Percentiles rank a stretch among this genome's conserved stretches.
phyloP scores from a whole-genome alignment of 2,329 filamentous ascomycete species.

The Neocatenulostroma microsporum region DNA sequence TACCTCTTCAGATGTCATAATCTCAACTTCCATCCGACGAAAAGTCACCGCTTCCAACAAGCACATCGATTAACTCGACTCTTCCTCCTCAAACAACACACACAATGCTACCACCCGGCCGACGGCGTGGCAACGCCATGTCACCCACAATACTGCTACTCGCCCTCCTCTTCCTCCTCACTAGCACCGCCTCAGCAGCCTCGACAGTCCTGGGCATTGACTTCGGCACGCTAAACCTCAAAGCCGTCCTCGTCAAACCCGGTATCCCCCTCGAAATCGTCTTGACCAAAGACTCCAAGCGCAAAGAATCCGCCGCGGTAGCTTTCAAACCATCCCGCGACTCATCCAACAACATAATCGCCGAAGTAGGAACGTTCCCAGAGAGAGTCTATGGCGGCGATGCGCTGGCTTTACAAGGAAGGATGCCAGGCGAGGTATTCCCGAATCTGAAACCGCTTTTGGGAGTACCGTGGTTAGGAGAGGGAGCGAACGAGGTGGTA shows the following conservation, averaged over 20 bases:
- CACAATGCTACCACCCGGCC: conserved; percentile 17
- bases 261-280: conserved; percentile 97
- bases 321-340: conserved; percentile 81
- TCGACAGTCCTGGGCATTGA: conserved; percentile 86
- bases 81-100: conserved; percentile 13
- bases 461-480: conserved; percentile 49
- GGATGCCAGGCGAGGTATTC: conserved; percentile 90
- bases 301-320: conserved; percentile 86
- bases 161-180: conserved; percentile 46
- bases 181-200: conserved; percentile 51
- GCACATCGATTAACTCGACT: neutral
- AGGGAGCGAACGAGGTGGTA: conserved; percentile 51
- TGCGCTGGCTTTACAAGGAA: conserved; percentile 74
- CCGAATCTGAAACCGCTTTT: conserved; percentile 86
- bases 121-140: conserved; percentile 20
- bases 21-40: neutral
- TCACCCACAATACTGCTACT: conserved; percentile 16
- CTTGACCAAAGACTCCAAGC: conserved; percentile 92
- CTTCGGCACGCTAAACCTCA: conserved; percentile 93
- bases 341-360: conserved; percentile 47
- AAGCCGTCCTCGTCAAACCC: conserved; percentile 90
- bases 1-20: neutral
- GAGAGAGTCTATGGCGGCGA: conserved; percentile 90
- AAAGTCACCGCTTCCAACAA: neutral
- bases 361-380: conserved; percentile 53